These are phyloP conservation scores for Clarireedia paspali DNA, from an alignment of 2,329 filamentous ascomycete genomes.

Conservation along the genomic window DNA sequence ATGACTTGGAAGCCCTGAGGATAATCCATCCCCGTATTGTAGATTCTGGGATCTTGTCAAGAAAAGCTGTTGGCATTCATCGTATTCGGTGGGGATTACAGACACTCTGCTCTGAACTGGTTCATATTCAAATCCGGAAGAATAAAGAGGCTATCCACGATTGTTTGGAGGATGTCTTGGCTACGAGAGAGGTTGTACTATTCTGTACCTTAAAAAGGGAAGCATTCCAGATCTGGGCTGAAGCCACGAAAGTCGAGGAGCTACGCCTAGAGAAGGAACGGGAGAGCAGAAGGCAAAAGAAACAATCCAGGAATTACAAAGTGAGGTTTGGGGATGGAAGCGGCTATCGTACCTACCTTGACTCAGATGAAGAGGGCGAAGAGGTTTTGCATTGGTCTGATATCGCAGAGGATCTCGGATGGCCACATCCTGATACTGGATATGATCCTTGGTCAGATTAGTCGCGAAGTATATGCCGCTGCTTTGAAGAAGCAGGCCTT, in stretches of 20 bases:
- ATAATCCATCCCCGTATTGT: constrained; percentile 37
- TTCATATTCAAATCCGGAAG: constrained; percentile 32
- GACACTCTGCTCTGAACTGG: constrained; percentile 29
- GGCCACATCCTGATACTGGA: constrained; percentile 15
- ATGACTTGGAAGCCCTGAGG: constrained; percentile 38
- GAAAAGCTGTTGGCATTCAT: constrained; percentile 26
- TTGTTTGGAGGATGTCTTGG: constrained; percentile 42
- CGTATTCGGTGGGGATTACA: constrained; percentile 32
- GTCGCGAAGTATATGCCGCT: neutral
- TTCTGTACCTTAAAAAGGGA: constrained; percentile 36
- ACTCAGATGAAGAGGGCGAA: neutral
- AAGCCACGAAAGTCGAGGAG: constrained; percentile 15
- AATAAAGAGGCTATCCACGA: constrained; percentile 34
- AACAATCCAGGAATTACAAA: too few species aligned
- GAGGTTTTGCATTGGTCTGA: constrained; percentile 15
- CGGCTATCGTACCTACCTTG: too few species aligned
- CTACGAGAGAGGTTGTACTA: constrained; percentile 40
- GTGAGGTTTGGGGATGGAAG: neutral
- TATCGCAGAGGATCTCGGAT: constrained; percentile 19
- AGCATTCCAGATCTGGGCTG: constrained; percentile 31
- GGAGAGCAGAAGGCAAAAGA: constrained; percentile 2
- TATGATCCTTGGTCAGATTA: constrained; percentile 21
- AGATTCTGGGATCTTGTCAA: constrained; percentile 37
- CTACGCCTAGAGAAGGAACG: constrained; percentile 11
- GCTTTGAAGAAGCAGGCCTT: too few species aligned